phyloP scores from a whole-genome alignment of 2,329 filamentous ascomycete species.

The Talaromyces sp. region DNA sequence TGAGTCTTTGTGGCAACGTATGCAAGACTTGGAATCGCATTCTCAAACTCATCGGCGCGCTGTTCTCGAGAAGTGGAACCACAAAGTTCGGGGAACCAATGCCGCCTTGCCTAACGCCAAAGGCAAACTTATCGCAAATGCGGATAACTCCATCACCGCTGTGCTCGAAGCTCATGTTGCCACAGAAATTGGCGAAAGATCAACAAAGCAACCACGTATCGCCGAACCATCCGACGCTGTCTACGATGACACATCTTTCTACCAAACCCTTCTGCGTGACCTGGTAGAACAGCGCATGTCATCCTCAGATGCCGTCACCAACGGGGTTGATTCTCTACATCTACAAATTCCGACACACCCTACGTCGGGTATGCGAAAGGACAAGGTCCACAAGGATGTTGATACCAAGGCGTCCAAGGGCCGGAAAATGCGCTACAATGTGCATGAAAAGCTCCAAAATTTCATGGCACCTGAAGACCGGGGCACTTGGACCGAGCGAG shows the following conservation, averaged over 20 bases:
- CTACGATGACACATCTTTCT: conserved; percentile 94
- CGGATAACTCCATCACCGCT: conserved; percentile 44
- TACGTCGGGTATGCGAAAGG: conserved; percentile 44
- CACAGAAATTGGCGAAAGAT: conserved; percentile 35
- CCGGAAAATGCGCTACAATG: conserved; percentile 86
- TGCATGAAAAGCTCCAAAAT: conserved; percentile 95
- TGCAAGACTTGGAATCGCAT: conserved; percentile 62
- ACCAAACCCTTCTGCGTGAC: conserved; percentile 87
- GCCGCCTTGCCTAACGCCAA: conserved; percentile 54
- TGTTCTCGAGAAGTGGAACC: conserved; percentile 85
- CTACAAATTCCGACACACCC: conserved; percentile 37
- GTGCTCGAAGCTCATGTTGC: conserved; percentile 45
- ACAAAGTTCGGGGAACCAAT: conserved; percentile 60
- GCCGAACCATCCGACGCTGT: conserved; percentile 43
- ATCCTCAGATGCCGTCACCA: conserved; percentile 49
- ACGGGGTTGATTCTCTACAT: conserved; percentile 43
- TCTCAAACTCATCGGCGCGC: conserved; percentile 61
- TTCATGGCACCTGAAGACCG: conserved; percentile 94
- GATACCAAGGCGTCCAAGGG: conserved; percentile 96
- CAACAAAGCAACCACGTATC: conserved; percentile 32
- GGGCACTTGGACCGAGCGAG: conserved; percentile 71
- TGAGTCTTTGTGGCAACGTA: conserved; percentile 67
- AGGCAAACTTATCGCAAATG: conserved; percentile 58
- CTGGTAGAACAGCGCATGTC: conserved; percentile 83
- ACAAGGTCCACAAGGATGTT: conserved; percentile 74